Evolutionary conservation across 331 rosid species (phyloP), one percentile per base, ranked within the genome.

Genomic region (Malus hybrid): DNA sequence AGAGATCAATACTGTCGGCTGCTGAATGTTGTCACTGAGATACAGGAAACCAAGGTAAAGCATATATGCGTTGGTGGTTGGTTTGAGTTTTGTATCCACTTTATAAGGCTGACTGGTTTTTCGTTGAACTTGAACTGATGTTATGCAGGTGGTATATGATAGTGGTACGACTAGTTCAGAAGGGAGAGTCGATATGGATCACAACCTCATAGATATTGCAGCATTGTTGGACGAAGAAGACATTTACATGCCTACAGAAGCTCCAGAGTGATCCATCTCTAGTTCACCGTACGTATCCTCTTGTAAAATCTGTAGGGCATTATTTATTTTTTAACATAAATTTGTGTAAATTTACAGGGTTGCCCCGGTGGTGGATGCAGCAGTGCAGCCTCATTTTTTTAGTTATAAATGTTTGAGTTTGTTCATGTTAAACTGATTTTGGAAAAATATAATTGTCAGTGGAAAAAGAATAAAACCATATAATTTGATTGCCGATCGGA

Each of bases 1-100:
- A 88, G 98, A 80, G 92, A 86, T 79, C 98, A 93, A 75, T 93
- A 93, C 73, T 84, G 80, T 76, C 87, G 96, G 77, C 85, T 93
- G 64, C 76, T 90, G 82, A 93, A 87, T 75, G 92, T 80, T 42
- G 96, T 85, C 31, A 73, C 85, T 44, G 89, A 89, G 72, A 76
- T 89, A 69, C 86, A 86, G 82, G 87, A 85, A 72, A 80, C 79
- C 69, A 87, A 90, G 98, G 98, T 93, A 85, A 81, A 28, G 42
- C 28, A 34, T 65, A 65, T 39, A 3, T 1, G n/a, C n/a, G 57
- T 14, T 19, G 22, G 59, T 54, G 59, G 3, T 19, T 16, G 20
- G n/a, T 15, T 54, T 54, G 59, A 54, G 6, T 15, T 54, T 54
- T 54, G 3, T 54, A 54, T 54, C n/a, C 1, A 27, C 59, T 44